Base-by-base conservation (phyloP, 2,329 filamentous ascomycete genomes). In the Cytospora piceicola region DNA sequence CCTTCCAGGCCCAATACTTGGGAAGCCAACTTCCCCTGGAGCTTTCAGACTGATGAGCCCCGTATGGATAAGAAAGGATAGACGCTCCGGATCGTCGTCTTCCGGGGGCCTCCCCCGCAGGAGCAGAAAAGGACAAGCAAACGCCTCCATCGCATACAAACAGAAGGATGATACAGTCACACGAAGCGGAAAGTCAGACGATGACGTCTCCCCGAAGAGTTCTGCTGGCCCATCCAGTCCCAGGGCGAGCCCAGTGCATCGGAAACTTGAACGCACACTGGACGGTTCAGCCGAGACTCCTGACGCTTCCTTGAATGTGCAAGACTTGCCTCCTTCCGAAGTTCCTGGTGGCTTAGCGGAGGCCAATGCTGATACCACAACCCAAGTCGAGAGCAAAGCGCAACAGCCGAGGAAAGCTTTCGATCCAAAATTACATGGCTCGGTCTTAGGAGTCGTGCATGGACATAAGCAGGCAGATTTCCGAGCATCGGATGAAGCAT, bases 171-270 rank as follows among this genome's bases (percentile, higher is more conserved):
- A 2, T 22, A 20, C 24, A 12, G 22, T 24, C 46, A 49, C 46
- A 15, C 20, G 9, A 6, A 20, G 49, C 32, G 32, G 24, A 4
- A 14, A 27, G 54, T 29, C 46, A 24, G 36, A 62, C 22, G 24
- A 52, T 20, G 60, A 63, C 20, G 20, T 59, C 6, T 63, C 55
- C 14, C 60, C 64, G 27, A 63, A 51, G 14, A 39, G 20, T 15
- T 59, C 59, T 51, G 27, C 32, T 14, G 30, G 52, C 2, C 42
- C 59, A 32, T 51, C 30, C 24, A 7, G n/a, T 20, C 46, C 30
- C 2, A 36, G 12, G 7, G 4, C 34, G 11, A 20, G 6, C 24
- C n/a, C 29, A 17, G 46, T 52, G n/a, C 7, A 15, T 14, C 49
- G 6, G 1, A 3, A 15, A 24, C 24, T 5, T 7, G 59, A 17